phyloP scores from a whole-genome alignment of 2,329 filamentous ascomycete genomes.

The Chaetomiaceae sp. region DNA sequence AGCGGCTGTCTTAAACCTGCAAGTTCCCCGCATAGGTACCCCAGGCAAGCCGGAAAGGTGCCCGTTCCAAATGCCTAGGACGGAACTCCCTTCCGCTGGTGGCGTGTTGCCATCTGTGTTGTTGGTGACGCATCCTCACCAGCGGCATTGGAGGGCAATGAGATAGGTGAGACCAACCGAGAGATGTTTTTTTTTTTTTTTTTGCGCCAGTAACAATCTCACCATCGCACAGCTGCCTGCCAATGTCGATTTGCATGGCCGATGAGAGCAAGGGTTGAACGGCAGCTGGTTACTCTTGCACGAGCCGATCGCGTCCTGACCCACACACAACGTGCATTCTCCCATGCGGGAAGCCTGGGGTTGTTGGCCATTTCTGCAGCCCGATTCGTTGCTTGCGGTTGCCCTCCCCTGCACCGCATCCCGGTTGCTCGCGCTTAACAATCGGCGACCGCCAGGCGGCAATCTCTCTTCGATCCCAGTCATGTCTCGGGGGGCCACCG shows the following conservation, averaged over 20 bases:
- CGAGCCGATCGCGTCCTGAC: conserved; percentile 4
- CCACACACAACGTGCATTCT: background rate
- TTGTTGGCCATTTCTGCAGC: conserved; percentile 2
- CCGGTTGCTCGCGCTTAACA: conserved; percentile 10
- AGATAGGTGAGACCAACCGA: too few species aligned
- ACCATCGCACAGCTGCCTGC: too few species aligned
- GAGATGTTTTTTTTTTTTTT: too few species aligned
- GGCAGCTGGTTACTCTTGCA: conserved; percentile 3
- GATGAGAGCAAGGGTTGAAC: background rate
- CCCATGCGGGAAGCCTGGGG: conserved; percentile 2
- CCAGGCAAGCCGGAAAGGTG: background rate
- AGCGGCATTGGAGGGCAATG: conserved; percentile 7
- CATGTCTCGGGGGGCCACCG: background rate
- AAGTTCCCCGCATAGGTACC: too few species aligned
- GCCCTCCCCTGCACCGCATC: background rate
- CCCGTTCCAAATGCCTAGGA: background rate
- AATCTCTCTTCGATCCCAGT: conserved; percentile 10
- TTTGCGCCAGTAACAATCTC: too few species aligned
- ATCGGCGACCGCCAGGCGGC: background rate
- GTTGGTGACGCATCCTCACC: conserved; percentile 4
- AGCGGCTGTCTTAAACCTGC: too few species aligned
- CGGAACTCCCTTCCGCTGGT: background rate
- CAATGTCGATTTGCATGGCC: too few species aligned
- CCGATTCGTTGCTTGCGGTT: conserved; percentile 8
- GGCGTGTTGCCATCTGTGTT: conserved; percentile 5